These are phyloP conservation scores for Grigorovia jiainica DNA, from an alignment of 805 yeast genomes.

Conservation along the genomic window DNA sequence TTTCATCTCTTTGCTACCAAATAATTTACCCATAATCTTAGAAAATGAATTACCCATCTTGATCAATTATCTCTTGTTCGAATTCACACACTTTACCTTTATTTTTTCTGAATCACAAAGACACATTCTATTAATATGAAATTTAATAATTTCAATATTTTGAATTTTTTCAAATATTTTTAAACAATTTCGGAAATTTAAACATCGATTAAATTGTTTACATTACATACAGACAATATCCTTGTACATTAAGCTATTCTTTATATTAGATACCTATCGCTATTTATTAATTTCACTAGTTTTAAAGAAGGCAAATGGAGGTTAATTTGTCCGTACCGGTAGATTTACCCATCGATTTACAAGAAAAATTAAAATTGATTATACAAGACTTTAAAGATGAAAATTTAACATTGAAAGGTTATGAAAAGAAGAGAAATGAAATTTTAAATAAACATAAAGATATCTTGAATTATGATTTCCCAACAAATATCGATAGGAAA, in stretches of 20 bases:
- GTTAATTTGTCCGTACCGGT: conserved; percentile 45
- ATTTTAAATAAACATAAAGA: conserved; percentile 10
- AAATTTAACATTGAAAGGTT: conserved; percentile 65
- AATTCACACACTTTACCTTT: no score
- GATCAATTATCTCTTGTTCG: not conserved
- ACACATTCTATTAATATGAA: no score
- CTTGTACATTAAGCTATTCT: no score
- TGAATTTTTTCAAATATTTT: no score
- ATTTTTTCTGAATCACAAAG: no score
- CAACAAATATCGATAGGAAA: conserved; percentile 6
- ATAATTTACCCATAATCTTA: conserved; percentile 33
- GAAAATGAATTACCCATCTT: conserved; percentile 29
- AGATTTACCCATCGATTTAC: conserved; percentile 30
- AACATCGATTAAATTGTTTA: no score
- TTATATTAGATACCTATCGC: no score
- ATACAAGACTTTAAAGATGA: conserved; percentile 53
- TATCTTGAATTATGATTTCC: not conserved
- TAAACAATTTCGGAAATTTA: no score
- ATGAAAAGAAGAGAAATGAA: conserved; percentile 42
- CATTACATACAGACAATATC: no score
- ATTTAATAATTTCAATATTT: no score
- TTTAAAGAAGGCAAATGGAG: no score
- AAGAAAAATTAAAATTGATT: conserved; percentile 33
- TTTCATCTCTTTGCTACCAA: conserved; percentile 48
- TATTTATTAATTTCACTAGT: not conserved